phyloP scores from a whole-genome alignment of 345 rosid species.

The Euphorbia peplus region DNA sequence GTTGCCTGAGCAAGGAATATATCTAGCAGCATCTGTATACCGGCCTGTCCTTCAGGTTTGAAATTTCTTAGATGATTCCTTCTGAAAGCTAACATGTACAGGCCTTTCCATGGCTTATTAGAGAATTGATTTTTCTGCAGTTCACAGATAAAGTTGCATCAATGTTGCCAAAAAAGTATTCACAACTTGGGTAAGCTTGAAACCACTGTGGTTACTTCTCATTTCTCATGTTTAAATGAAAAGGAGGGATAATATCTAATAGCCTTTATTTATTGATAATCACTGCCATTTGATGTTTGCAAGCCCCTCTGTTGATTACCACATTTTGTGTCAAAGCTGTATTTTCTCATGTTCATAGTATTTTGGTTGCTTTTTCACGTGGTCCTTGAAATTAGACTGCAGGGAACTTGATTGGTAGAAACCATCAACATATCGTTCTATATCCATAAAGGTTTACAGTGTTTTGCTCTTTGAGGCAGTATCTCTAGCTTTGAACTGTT shows the following conservation, averaged over 20 bases:
- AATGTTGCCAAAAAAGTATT: slow-evolving; percentile 79
- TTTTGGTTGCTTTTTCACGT: not conserved
- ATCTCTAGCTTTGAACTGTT: not conserved
- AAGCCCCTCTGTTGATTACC: not conserved
- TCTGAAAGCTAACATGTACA: not conserved
- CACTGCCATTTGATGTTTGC: not conserved
- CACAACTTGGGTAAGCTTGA: slow-evolving; percentile 80
- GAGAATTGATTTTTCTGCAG: slow-evolving; percentile 51
- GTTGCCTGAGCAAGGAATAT: slow-evolving; percentile 98
- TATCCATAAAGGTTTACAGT: not conserved
- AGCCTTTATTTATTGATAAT: not conserved
- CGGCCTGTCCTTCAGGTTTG: slow-evolving; percentile 95
- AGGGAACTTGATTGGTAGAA: not conserved
- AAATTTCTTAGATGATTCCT: not conserved
- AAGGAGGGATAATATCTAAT: not conserved
- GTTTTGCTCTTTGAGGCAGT: not conserved
- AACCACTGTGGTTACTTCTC: slow-evolving; percentile 7
- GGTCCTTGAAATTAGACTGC: not conserved
- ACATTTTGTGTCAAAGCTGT: not conserved
- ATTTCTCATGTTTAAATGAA: slow-evolving; percentile 8
- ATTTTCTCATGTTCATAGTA: not conserved
- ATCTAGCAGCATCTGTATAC: slow-evolving; percentile 90
- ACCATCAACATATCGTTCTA: not conserved
- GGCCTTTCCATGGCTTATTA: slow-evolving; percentile 12
- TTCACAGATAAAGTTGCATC: slow-evolving; percentile 88